phyloP scores from a whole-genome alignment of 371 early-diverging fungal genomes.

The Umbelopsis sp. region DNA sequence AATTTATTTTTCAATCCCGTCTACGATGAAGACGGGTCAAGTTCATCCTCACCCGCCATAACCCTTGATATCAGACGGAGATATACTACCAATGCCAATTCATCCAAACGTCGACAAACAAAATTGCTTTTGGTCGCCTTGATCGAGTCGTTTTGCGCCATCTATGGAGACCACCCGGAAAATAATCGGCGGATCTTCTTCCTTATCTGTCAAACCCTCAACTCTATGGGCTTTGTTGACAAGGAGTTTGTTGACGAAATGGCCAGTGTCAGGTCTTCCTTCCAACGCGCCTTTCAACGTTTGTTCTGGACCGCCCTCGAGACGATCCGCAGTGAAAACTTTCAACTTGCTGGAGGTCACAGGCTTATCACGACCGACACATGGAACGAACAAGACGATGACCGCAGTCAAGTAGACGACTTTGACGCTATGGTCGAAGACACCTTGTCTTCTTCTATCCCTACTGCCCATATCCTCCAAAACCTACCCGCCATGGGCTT shows the following conservation, averaged over 20 bases:
- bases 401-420: conserved; percentile 19
- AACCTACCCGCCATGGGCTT: conserved; percentile 13
- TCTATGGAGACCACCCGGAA: conserved; percentile 84
- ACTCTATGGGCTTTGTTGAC: conserved; percentile 76
- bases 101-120: conserved; percentile 61
- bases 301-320: conserved; percentile 79
- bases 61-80: neutral
- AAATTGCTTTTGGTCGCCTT: conserved; percentile 74
- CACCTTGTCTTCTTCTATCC: conserved; percentile 25
- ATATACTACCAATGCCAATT: neutral
- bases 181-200: conserved; percentile 85
- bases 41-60: neutral
- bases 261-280: conserved; percentile 76
- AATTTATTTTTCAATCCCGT: conserved; percentile 2
- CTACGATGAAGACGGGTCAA: conserved; percentile 19
- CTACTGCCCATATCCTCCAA: conserved; percentile 25
- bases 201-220: conserved; percentile 67
- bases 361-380: conserved; percentile 20
- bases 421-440: conserved; percentile 21
- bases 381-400: conserved; percentile 22
- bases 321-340: conserved; percentile 56
- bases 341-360: conserved; percentile 21
- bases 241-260: conserved; percentile 82
- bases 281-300: conserved; percentile 81
- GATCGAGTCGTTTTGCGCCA: conserved; percentile 82